Conservation (phyloP, 805 yeast genomes). For the Yamadazyma paraphyllophila region DNA sequence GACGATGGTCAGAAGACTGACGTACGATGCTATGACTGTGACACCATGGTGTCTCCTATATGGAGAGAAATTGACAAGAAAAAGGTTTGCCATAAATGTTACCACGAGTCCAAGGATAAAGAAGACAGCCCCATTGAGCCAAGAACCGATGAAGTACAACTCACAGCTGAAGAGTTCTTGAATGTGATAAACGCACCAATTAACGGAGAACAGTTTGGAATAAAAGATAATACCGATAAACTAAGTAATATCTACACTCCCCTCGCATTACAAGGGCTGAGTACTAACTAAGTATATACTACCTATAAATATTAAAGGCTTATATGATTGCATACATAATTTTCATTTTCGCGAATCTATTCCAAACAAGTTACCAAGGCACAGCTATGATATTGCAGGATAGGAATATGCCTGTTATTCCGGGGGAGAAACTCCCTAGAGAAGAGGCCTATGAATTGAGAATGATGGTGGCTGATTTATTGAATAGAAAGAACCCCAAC, state of each 20-base stretch:
- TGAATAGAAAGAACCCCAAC: slow-evolving; percentile 48
- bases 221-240: slow-evolving; percentile 23
- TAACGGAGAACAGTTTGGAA: slow-evolving; percentile 32
- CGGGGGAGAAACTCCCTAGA: slow-evolving; percentile 77
- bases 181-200: slow-evolving; percentile 28
- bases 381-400: slow-evolving; percentile 32
- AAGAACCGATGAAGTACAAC: slow-evolving; percentile 7
- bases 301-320: neutral
- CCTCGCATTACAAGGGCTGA: neutral
- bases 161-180: slow-evolving; percentile 15
- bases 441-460: slow-evolving; percentile 67
- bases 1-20: neutral
- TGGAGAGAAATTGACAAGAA: slow-evolving; percentile 29
- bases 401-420: slow-evolving; percentile 75
- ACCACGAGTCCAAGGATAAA: slow-evolving; percentile 16
- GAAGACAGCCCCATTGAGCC: slow-evolving; percentile 1
- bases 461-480: slow-evolving; percentile 64
- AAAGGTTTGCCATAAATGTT: slow-evolving; percentile 32
- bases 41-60: slow-evolving; percentile 29
- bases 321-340: neutral
- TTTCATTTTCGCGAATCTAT: neutral
- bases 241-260: slow-evolving; percentile 7
- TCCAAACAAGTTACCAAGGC: slow-evolving; percentile 17
- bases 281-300: neutral
- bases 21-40: slow-evolving; percentile 2